These are phyloP conservation scores for Oropetium thomaeum DNA, from an alignment of 176 grass and related monocot species.

Conservation along the genomic window DNA sequence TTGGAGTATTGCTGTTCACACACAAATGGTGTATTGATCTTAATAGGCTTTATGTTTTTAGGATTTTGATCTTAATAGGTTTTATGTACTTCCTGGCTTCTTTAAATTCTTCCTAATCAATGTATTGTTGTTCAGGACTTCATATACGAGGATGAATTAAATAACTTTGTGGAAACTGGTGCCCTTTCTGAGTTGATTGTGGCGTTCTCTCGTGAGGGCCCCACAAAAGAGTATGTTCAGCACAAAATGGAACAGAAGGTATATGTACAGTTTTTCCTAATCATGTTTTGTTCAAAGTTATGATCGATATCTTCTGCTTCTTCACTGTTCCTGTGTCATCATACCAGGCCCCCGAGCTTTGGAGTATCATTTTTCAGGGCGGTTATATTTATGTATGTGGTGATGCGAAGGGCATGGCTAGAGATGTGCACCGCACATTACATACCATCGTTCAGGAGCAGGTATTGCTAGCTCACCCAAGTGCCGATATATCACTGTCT, in stretches of 20 bases:
- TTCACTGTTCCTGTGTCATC: slow-evolving; percentile 2
- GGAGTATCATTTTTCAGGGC: slow-evolving; percentile 75
- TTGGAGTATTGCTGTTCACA: background rate
- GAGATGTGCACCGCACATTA: slow-evolving; percentile 80
- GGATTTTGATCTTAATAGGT: background rate
- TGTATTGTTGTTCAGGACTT: slow-evolving; percentile 63
- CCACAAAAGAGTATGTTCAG: slow-evolving; percentile 91
- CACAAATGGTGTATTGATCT: slow-evolving; percentile 1
- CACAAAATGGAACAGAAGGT: slow-evolving; percentile 93
- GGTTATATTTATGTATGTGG: slow-evolving; percentile 94
- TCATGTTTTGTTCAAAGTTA: background rate
- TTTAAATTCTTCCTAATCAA: background rate
- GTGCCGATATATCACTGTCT: background rate
- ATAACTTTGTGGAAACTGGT: slow-evolving; percentile 63
- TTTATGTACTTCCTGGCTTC: background rate
- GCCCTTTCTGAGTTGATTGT: slow-evolving; percentile 70
- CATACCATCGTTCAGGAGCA: slow-evolving; percentile 83
- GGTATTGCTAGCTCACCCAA: slow-evolving; percentile 33
- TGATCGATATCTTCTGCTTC: background rate
- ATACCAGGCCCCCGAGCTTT: slow-evolving; percentile 66
- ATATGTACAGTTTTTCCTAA: background rate
- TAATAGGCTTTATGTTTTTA: background rate
- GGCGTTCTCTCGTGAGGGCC: slow-evolving; percentile 90
- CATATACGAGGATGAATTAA: slow-evolving; percentile 84
- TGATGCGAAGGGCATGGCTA: slow-evolving; percentile 94